Conservation (phyloP, 1,284 basidiomycete genomes). For the Ceratobasidium sp. region DNA sequence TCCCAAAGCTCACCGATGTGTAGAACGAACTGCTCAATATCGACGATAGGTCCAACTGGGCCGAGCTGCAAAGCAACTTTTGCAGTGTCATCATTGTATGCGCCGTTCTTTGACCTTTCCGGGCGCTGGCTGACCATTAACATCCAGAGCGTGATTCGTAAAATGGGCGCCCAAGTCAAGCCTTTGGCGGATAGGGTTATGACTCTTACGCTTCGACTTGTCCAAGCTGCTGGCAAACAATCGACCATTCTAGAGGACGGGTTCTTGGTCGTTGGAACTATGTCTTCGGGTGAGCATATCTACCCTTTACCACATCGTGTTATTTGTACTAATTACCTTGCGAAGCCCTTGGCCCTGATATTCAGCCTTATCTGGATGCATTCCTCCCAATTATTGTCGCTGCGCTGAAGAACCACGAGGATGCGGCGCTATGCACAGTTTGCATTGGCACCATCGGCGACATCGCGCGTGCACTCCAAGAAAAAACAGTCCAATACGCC, state of each 20-base stretch:
- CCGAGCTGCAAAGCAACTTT: slow-evolving; percentile 95
- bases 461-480: slow-evolving; percentile 89
- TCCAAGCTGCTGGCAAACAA: slow-evolving; percentile 87
- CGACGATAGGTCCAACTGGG: slow-evolving; percentile 99
- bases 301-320: background rate
- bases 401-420: slow-evolving; percentile 92
- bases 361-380: slow-evolving; percentile 87
- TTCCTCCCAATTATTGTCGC: slow-evolving; percentile 91
- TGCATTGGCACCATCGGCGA: slow-evolving; percentile 96
- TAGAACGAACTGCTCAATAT: slow-evolving; percentile 93
- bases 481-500: slow-evolving; percentile 82
- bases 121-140: background rate
- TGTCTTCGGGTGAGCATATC: slow-evolving; percentile 66
- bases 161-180: slow-evolving; percentile 82
- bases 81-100: slow-evolving; percentile 87
- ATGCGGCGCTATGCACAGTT: slow-evolving; percentile 93
- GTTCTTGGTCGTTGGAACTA: slow-evolving; percentile 92
- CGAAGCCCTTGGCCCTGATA: slow-evolving; percentile 80
- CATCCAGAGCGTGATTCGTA: slow-evolving; percentile 78
- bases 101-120: slow-evolving; percentile 39
- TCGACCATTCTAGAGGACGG: slow-evolving; percentile 97
- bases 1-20: slow-evolving; percentile 15
- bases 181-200: slow-evolving; percentile 94
- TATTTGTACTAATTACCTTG: slow-evolving; percentile 18
- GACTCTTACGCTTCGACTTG: slow-evolving; percentile 87